Percentiles rank a stretch among this genome's conserved stretches.
Evolutionary conservation across 345 rosid genomes (phyloP).

Genomic region (Citropsis articulata): DNA sequence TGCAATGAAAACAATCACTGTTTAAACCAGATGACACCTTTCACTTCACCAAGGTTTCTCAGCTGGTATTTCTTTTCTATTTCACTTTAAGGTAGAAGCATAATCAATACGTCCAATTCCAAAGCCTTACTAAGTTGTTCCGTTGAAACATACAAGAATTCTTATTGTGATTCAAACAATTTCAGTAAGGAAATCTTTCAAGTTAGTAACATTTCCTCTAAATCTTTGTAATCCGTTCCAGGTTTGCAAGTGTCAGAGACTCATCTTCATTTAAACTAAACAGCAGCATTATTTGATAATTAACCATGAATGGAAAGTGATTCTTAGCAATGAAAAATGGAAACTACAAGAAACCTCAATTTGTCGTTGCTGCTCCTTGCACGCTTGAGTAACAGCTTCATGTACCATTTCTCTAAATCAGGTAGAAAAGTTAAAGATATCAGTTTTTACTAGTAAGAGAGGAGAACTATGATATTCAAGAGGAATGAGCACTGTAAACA

Average conservation of each 20-base stretch:
- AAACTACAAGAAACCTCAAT: conserved; percentile 56
- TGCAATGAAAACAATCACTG: background rate
- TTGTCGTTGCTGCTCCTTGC: conserved; percentile 97
- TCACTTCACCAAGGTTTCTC: background rate
- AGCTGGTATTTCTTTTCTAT: background rate
- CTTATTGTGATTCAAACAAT: background rate
- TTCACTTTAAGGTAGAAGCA: background rate
- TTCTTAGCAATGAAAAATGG: background rate
- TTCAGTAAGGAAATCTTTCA: too few species aligned
- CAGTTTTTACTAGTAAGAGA: conserved; percentile 7
- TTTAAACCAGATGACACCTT: background rate
- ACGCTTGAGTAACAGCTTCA: conserved; percentile 80
- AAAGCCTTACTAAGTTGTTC: background rate
- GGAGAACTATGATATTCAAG: background rate
- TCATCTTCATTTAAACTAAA: background rate
- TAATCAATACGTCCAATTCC: background rate
- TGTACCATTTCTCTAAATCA: conserved; percentile 76
- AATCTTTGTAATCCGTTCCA: background rate
- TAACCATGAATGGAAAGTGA: background rate
- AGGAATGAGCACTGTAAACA: conserved; percentile 1
- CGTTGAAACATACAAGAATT: background rate
- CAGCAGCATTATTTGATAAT: background rate
- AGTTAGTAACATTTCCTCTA: too few species aligned
- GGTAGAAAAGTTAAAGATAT: conserved; percentile 4
- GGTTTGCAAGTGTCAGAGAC: background rate